Base-by-base conservation (phyloP, 1,284 basidiomycete species). In the Puccinia coronata region DNA sequence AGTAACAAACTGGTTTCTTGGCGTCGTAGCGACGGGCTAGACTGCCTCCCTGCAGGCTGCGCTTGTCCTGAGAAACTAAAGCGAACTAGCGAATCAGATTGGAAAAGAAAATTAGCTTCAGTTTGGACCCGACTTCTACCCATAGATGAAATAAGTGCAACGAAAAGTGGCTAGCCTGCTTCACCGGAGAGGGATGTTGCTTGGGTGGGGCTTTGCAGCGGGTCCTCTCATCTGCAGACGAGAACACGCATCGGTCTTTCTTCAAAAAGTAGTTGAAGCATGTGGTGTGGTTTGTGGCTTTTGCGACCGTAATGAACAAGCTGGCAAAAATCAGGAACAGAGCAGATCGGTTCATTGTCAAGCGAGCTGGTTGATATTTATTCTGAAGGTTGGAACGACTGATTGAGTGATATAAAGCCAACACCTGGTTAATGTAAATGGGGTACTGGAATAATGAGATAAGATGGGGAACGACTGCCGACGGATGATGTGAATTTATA, bases 201-300 rank as follows among this genome's bases (percentile, higher is more conserved):
- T 67, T 67, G n/a, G 43, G 23, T 23, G 59, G 31, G 25, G 76
- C 51, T 53, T 31, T 20, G n/a, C 76, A 79, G 20, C 76, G 31
- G n/a, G 28, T 36, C 8, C 55, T 41, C 4, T 51, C 20, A 14
- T 31, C 47, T 28, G 76, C 76, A 36, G 76, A 31, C 23, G 47
- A 41, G 25, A 39, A 57, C 2, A 79, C 76, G 34, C 76, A 79
- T 31, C 36, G 25, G n/a, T 79, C 76, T 47, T 79, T 79, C 39
- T 79, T 6, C 63, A 79, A 23, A 53, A 79, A 79, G 51, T 70
- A 70, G 31, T 79, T 79, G 39, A 39, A 79, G 34, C 76, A 79
- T 16, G 36, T 43, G 2, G 76, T 70, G 20, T 79, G 76, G 11
- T 69, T 39, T 2, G 76, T 79, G 34, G 76, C 76, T 53, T 53